Conservation (phyloP, 768 basidiomycete genomes). For the Tubosaeta sp. region DNA sequence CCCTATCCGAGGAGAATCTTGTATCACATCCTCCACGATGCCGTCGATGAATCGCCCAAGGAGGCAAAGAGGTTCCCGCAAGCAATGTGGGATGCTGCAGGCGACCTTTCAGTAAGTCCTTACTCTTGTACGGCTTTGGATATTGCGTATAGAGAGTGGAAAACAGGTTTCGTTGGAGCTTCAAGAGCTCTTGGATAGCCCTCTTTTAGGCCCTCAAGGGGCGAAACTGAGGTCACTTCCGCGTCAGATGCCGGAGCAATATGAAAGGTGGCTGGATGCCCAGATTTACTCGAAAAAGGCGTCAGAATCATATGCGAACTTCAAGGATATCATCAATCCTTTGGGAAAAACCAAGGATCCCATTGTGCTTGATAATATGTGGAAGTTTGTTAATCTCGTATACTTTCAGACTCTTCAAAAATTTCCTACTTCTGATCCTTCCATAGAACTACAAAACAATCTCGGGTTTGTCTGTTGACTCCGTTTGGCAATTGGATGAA, state of each 20-base stretch:
- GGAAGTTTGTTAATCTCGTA: conserved; percentile 61
- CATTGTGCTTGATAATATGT: conserved; percentile 53
- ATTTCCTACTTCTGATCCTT: conserved; percentile 4
- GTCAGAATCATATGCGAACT: conserved; percentile 44
- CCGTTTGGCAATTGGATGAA: conserved; percentile 58
- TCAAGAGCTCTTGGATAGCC: conserved; percentile 58
- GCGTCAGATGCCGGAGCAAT: conserved; percentile 55
- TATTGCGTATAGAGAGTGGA: background rate
- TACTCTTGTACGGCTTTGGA: conserved; percentile 38
- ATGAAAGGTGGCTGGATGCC: conserved; percentile 66
- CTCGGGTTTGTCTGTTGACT: conserved; percentile 54
- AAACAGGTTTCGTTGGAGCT: conserved; percentile 60
- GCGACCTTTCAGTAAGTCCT: conserved; percentile 69
- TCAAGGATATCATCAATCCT: conserved; percentile 56
- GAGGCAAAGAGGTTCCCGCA: conserved; percentile 78
- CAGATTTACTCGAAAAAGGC: conserved; percentile 59
- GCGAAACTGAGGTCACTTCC: conserved; percentile 47
- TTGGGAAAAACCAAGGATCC: conserved; percentile 51
- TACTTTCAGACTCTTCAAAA: conserved; percentile 12
- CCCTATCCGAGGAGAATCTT: conserved; percentile 64
- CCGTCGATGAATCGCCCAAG: conserved; percentile 65
- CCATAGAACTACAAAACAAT: conserved; percentile 54
- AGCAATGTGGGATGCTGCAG: conserved; percentile 74
- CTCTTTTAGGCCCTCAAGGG: conserved; percentile 54
- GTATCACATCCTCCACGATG: conserved; percentile 64